A percentile compares a stretch with the other conserved stretches of the same genome.
phyloP scores from a whole-genome alignment of 768 basidiomycete species.

The Leccinum broughii region DNA sequence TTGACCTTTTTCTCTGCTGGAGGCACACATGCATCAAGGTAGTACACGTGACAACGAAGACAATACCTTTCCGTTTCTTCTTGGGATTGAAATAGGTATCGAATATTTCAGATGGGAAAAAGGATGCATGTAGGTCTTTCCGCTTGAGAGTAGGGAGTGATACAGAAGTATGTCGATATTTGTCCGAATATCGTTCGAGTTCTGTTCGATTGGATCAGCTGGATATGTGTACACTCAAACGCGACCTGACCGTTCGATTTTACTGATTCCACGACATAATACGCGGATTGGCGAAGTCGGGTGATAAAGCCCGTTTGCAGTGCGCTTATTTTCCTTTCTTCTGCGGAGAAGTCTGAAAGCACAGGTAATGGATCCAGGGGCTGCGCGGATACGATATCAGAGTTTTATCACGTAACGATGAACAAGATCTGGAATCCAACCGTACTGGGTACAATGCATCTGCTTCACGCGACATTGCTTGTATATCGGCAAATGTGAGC shows the following conservation, averaged over 20 bases:
- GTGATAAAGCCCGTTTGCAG: constrained; percentile 66
- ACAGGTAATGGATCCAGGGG: constrained; percentile 64
- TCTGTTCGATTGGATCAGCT: constrained; percentile 42
- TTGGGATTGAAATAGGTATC: constrained; percentile 79
- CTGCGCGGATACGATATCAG: constrained; percentile 40
- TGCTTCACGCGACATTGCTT: constrained; percentile 72
- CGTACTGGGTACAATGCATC: constrained; percentile 82
- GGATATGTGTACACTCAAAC: not conserved
- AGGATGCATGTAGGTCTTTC: constrained; percentile 68
- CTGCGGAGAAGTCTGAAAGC: constrained; percentile 60
- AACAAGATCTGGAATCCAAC: constrained; percentile 23
- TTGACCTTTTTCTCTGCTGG: constrained; percentile 33
- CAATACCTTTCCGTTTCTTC: constrained; percentile 54
- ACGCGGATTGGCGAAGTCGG: constrained; percentile 67
- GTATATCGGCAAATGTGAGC: constrained; percentile 76
- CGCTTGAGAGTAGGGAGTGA: constrained; percentile 68
- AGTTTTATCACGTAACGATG: constrained; percentile 17
- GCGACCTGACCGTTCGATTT: constrained; percentile 55
- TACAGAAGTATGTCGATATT: constrained; percentile 63
- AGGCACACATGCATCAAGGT: not conserved
- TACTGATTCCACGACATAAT: constrained; percentile 70
- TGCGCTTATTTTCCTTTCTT: constrained; percentile 65
- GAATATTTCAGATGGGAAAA: constrained; percentile 77
- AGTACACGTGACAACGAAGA: not conserved
- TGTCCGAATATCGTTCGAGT: constrained; percentile 80